Evolutionary conservation across 2,329 filamentous ascomycete species (phyloP), one percentile per base, ranked within the genome.

Genomic region (Ophiocordyceps camponoti-floridani): DNA sequence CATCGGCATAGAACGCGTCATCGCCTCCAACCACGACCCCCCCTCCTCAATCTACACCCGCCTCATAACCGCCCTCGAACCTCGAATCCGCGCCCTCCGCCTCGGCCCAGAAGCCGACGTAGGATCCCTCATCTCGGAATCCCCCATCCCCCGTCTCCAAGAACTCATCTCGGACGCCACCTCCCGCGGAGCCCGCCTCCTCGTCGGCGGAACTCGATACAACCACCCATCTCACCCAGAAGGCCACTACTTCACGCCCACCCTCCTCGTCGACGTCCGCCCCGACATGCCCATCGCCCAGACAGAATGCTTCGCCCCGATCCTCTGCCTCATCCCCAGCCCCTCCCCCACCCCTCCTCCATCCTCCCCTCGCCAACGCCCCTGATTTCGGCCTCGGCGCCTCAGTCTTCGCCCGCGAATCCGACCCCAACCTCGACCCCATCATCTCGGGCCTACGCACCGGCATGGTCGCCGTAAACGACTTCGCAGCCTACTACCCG

Each of bases 381-480:
- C 86, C 87, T 0, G 62, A 75, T 44, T 96, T 91, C 58, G 88
- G 83, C 3, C 82, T 98, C 40, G 91, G 91, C 44, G 82, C 85
- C 40, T 86, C 82, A 38, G 84, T 98, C 35, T 95, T 93, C 60
- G 91, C 88, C 31, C 68, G 73, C 43, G 73, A 80, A 47, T 60
- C 64, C 27, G 70, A 75, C 46, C 67, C 68, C 2, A 71, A 76
- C 43, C 67, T 94, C 1, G 62, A 72, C 14, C 66, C 66, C 14
- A 76, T 93, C 27, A 77, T 89, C 1, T 63, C 63, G 18, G 75
- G 77, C 23, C 70, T 95, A 44, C 76, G 81, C 49, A 79, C 83
- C 0, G 91, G 91, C 41, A 95, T 94, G 83, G 84, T 96, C 0
- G 79, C 86, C 23, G 76, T 98, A 52, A 98, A 98, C 59, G 91